Evolutionary conservation across 2,329 filamentous ascomycete genomes (phyloP), one percentile per base, ranked within the genome.

Genomic region (Hypoxylon sp.): DNA sequence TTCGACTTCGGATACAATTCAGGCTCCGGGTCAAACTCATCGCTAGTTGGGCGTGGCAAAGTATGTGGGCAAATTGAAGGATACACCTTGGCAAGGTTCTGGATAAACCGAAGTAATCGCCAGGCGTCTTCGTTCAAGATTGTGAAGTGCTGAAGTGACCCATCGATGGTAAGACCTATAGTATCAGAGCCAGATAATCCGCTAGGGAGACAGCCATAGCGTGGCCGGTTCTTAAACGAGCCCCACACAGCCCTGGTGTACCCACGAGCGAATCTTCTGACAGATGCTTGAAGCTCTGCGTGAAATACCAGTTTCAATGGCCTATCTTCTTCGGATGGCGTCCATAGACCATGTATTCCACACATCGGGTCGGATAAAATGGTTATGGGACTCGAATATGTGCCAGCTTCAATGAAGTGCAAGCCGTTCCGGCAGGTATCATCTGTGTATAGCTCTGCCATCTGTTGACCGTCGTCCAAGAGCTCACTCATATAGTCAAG

Each of bases 51-150:
- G 11, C 41, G 21, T 51, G 45, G 48, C 66, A 74, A 59, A 76
- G 78, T 78, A 66, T 86, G 87, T 2, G 87, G 85, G 63, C 83
- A 88, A 11, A 89, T 78, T 2, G 75, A 70, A 5, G 77, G 74
- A 25, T 84, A 85, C 25, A 79, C 77, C 50, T 84, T 77, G 28
- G 87, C 89, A 51, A 97, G 77, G 64, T 91, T 90, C 74, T 97
- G 90, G 1, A 98, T 76, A 68, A 95, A 89, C 63, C 86, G 85
- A 4, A 98, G 83, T 3, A 97, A 82, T 5, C 85, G 84, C 87
- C 91, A 92, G 6, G 90, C 85, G 1, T 86, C 79, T 17, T 85
- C 74, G 9, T 84, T 81, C 0, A 98, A 80, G 13, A 94, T 80
- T 0, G 86, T 86, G 72, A 98, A 91, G 61, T 91, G 87, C 68